phyloP scores from a whole-genome alignment of 2,329 filamentous ascomycete genomes.

The Lecanosticta acicola region DNA sequence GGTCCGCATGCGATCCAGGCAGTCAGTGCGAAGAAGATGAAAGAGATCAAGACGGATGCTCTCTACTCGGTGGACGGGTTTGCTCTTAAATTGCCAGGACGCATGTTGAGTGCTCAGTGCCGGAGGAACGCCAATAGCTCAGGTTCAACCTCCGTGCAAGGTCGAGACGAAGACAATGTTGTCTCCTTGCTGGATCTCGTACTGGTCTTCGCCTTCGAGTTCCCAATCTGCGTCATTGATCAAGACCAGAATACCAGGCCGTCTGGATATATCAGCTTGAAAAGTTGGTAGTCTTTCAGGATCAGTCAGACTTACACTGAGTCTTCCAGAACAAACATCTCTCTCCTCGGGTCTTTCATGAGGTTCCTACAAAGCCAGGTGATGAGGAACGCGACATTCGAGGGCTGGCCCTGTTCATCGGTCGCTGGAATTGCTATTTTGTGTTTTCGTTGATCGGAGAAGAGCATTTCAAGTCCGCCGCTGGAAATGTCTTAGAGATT shows the following conservation, averaged over 20 bases:
- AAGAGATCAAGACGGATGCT: too few species aligned
- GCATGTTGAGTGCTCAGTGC: too few species aligned
- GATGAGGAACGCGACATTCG: conserved; percentile 72
- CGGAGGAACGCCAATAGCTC: too few species aligned
- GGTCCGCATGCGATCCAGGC: too few species aligned
- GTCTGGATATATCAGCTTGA: conserved; percentile 48
- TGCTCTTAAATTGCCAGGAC: too few species aligned
- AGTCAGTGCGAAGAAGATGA: too few species aligned
- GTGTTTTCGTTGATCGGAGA: conserved; percentile 74
- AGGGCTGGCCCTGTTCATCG: conserved; percentile 54
- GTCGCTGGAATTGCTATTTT: conserved; percentile 60
- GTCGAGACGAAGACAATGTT: conserved; percentile 95
- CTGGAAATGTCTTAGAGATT: conserved; percentile 36
- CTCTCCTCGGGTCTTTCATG: conserved; percentile 80
- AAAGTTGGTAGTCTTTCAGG: neutral
- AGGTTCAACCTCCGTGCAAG: conserved; percentile 78
- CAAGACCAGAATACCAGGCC: conserved; percentile 88
- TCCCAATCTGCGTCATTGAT: conserved; percentile 99
- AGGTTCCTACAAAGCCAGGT: conserved; percentile 70
- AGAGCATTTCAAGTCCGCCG: conserved; percentile 90
- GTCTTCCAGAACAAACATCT: conserved; percentile 81
- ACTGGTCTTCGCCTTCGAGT: conserved; percentile 87
- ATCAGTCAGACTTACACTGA: conserved; percentile 64
- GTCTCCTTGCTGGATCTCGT: conserved; percentile 75
- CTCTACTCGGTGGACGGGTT: too few species aligned